Evolutionary conservation across 768 basidiomycete genomes (phyloP).

Genomic region (Steccherinum ochraceum): DNA sequence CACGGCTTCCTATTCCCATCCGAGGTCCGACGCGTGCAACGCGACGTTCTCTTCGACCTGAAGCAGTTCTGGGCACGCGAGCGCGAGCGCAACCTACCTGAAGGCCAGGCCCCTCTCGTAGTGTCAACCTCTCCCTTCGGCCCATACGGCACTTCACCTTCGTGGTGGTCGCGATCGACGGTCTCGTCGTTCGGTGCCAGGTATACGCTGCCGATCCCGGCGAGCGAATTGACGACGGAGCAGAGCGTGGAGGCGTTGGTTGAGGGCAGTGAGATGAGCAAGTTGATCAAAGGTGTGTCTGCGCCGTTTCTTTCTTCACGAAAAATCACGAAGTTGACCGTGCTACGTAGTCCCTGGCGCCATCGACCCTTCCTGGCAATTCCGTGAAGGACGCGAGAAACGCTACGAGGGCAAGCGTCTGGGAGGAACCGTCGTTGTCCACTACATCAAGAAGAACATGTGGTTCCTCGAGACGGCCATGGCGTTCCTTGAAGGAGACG

Average conservation of each 20-base stretch:
- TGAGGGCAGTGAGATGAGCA: slow-evolving; percentile 85
- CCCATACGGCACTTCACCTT: slow-evolving; percentile 34
- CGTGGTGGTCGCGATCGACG: slow-evolving; percentile 70
- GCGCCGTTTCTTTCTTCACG: background rate
- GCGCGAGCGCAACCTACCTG: slow-evolving; percentile 8
- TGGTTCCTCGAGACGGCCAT: slow-evolving; percentile 95
- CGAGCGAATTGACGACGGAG: slow-evolving; percentile 41
- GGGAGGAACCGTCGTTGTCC: slow-evolving; percentile 92
- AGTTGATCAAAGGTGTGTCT: slow-evolving; percentile 51
- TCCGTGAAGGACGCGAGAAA: slow-evolving; percentile 61
- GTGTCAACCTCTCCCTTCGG: slow-evolving; percentile 12
- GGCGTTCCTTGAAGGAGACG: slow-evolving; percentile 77
- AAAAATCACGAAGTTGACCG: too few species aligned
- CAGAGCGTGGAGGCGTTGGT: slow-evolving; percentile 89
- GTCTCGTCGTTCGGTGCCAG: slow-evolving; percentile 80
- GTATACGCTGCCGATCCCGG: slow-evolving; percentile 64
- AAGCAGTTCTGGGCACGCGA: slow-evolving; percentile 26
- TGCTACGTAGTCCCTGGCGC: slow-evolving; percentile 37
- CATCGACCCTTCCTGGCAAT: slow-evolving; percentile 46
- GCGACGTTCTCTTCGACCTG: slow-evolving; percentile 46
- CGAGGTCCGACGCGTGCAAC: slow-evolving; percentile 64
- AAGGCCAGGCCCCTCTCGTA: background rate
- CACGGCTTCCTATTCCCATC: slow-evolving; percentile 96
- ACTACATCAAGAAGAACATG: slow-evolving; percentile 95
- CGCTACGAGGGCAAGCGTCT: slow-evolving; percentile 65